Conservation (phyloP, 2,329 filamentous ascomycete genomes). For the Plectosphaerella sp. region DNA sequence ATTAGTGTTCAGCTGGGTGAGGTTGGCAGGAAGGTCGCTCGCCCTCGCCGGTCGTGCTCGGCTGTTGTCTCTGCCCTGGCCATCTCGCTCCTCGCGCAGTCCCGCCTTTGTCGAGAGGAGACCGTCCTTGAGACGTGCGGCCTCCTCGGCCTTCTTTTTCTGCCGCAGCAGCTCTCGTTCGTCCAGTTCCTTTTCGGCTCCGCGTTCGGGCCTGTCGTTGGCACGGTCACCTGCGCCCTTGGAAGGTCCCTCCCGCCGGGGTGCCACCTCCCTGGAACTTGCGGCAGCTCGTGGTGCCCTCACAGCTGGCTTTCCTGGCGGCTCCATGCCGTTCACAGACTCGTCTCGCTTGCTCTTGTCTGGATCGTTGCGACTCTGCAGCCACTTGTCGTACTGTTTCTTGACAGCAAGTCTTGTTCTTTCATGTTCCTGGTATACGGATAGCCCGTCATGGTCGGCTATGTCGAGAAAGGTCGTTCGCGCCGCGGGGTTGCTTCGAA, state of each 20-base stretch:
- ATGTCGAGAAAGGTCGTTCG: not conserved
- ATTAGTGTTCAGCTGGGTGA: too few species aligned
- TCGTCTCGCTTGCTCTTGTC: not conserved
- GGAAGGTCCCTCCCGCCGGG: not conserved
- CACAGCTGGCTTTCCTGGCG: not conserved
- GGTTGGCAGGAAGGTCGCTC: not conserved
- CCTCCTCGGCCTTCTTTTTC: not conserved
- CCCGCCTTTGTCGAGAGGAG: not conserved
- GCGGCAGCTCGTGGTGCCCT: not conserved
- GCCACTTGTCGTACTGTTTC: not conserved
- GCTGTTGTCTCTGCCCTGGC: not conserved
- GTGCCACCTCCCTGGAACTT: not conserved
- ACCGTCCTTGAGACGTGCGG: not conserved
- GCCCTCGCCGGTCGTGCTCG: not conserved
- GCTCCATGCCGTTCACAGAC: not conserved
- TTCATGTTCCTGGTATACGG: not conserved
- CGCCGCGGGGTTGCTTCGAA: not conserved
- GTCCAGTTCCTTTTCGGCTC: not conserved
- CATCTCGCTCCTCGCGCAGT: not conserved
- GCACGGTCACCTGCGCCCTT: not conserved
- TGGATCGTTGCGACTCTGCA: too few species aligned
- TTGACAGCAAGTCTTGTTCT: not conserved
- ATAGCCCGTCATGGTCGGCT: not conserved
- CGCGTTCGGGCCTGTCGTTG: too few species aligned
- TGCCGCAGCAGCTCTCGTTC: not conserved